Base-by-base conservation (phyloP, 768 basidiomycete species). In the Steccherinum ochraceum region DNA sequence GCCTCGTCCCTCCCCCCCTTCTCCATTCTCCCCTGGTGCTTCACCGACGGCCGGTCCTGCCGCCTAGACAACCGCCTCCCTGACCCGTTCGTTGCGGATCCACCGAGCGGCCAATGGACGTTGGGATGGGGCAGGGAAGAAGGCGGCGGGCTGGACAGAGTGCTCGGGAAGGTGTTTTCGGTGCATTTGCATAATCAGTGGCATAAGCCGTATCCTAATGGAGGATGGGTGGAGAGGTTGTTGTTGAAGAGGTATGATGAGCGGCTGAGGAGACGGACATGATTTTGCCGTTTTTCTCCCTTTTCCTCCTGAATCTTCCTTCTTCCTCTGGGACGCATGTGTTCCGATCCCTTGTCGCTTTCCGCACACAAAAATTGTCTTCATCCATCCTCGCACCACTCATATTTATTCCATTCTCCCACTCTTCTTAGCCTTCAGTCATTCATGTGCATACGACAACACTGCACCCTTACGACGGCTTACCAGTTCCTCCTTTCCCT, bases 141-240 rank as follows among this genome's bases (percentile, higher is more conserved):
- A 55, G 86, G 78, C 12, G 88, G 83, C 3, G 77, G 75, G 4
- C 64, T 86, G 57, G 85, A 88, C 62, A 58, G 71, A 55, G 77
- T 74, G 51, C 67, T 94, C 24, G 57, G 67, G 13, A 83, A 87
- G 52, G 77, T 95, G 12, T 99, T 95, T 70, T 79, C 84, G 0
- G 78, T 98, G 27, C 95, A 97, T 69, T 63, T 98, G 59, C 95
- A 98, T 66, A 96, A 97, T 67, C 93, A 93, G 67, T 98, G 95
- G 94, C 79, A 86, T 48, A 96, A 93, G 72, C 67, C 69, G 46
- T 98, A 87, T 63, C 93, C 95, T 0, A 62, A 65, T 16, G 79
- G 72, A 2, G 95, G 95, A 0, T 97, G 94, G 94, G 83, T 99
- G 4, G 82, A 89, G 51, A 72, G 88, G 59, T 59, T 96, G 57